Percentiles rank a stretch among this genome's conserved stretches.
phyloP scores from a whole-genome alignment of 306 rosid species.

The Castanospermum australe region DNA sequence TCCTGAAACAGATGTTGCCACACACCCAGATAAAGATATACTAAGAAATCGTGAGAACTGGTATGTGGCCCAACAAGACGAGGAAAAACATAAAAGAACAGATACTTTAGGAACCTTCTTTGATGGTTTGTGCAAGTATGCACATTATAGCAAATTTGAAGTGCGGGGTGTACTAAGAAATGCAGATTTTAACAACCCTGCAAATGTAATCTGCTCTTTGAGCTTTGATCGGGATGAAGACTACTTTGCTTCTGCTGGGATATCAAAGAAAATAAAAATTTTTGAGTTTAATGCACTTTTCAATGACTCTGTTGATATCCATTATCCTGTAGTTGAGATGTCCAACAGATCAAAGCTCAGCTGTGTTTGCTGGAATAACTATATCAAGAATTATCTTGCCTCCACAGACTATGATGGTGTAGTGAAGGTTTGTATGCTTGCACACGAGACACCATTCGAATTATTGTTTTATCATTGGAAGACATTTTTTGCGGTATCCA shows the following conservation, averaged over 20 bases:
- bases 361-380: slow-evolving; percentile 95
- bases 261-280: slow-evolving; percentile 86
- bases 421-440: slow-evolving; percentile 71
- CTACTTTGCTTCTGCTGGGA: slow-evolving; percentile 92
- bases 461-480: slow-evolving; percentile 18
- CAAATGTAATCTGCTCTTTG: slow-evolving; percentile 83
- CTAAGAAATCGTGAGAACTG: slow-evolving; percentile 60
- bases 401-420: slow-evolving; percentile 88
- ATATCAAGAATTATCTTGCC: slow-evolving; percentile 88
- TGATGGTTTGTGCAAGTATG: slow-evolving; percentile 94
- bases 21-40: slow-evolving; percentile 51
- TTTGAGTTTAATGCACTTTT: slow-evolving; percentile 75
- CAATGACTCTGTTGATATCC: slow-evolving; percentile 76
- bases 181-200: slow-evolving; percentile 70
- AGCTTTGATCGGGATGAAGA: slow-evolving; percentile 94
- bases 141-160: slow-evolving; percentile 80
- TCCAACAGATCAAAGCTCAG: slow-evolving; percentile 78
- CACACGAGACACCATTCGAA: neutral
- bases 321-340: slow-evolving; percentile 88
- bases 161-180: slow-evolving; percentile 81
- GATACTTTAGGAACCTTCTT: slow-evolving; percentile 75
- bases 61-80: slow-evolving; percentile 37
- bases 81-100: slow-evolving; percentile 38
- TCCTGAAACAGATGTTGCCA: slow-evolving; percentile 50
- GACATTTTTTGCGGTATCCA: slow-evolving; percentile 16